Base-by-base conservation (phyloP, 805 yeast genomes). In the Metschnikowia cubensis region DNA sequence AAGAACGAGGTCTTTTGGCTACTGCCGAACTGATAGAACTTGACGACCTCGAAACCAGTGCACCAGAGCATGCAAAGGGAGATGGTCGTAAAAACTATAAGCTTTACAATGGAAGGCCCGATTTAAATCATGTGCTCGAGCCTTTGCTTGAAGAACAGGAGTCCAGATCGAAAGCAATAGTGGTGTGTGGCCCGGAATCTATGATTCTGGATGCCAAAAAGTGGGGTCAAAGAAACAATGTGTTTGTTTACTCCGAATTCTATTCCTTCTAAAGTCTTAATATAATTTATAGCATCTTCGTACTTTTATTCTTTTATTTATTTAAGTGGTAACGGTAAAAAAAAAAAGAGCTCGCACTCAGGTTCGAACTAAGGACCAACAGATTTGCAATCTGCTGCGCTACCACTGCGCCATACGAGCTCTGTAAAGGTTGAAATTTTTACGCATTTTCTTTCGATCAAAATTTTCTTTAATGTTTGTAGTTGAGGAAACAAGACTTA, bases 341-440 rank as follows among this genome's bases (percentile, higher is more conserved):
- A 62, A 53, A 47, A 54, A 85, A 6, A 25, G 25, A 52, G 94
- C 89, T 84, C 81, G 85, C 84, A 79, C 89, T 85, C 95, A 85
- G 96, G 83, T 69, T 88, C 84, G 96, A 88, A 88, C 96, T 85
- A 82, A 85, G 90, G 94, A 88, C 96, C 95, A 86, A 84, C 87
- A 86, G 96, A 88, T 87, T 87, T 88, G 96, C 95, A 88, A 88
- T 88, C 96, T 85, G 89, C 90, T 86, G 94, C 95, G 91, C 92
- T 87, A 87, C 96, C 94, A 84, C 94, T 87, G 91, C 90, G 94
- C 95, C 90, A 87, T 77, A 79, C 84, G 76, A 79, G 83, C 85
- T 60, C 17, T 6, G 17, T 14, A 7, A 7, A 0, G 17, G 10
- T n/a, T n/a, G 18, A 3, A 4, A 8, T n/a, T 35, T 8, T n/a